Conservation (phyloP, 495 filamentous ascomycete genomes). For the Sphaerosporella brunnea region DNA sequence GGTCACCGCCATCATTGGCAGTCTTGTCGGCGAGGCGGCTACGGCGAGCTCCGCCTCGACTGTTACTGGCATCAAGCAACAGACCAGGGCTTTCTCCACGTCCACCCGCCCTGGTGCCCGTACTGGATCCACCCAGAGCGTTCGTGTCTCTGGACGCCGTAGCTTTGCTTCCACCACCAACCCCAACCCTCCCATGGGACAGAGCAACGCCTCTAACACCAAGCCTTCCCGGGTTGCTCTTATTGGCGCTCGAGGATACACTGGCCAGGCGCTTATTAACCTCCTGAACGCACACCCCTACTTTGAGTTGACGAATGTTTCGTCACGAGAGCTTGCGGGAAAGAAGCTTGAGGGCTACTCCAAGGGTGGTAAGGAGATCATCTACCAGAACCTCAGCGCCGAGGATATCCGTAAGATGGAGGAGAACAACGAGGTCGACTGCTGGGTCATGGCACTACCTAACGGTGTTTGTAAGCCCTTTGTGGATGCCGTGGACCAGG, state of each 20-base stretch:
- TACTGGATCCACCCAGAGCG: slow-evolving; percentile 6
- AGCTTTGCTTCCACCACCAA: slow-evolving; percentile 62
- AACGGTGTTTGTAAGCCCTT: slow-evolving; percentile 96
- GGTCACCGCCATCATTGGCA: slow-evolving; percentile 68
- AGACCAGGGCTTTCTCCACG: slow-evolving; percentile 49
- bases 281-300: slow-evolving; percentile 83
- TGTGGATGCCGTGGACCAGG: slow-evolving; percentile 74
- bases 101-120: slow-evolving; percentile 27
- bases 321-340: slow-evolving; percentile 81
- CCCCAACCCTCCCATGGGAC: slow-evolving; percentile 91
- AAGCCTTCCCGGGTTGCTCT: slow-evolving; percentile 70
- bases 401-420: slow-evolving; percentile 89
- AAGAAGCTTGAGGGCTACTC: slow-evolving; percentile 78
- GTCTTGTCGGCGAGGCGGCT: slow-evolving; percentile 58
- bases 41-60: slow-evolving; percentile 34
- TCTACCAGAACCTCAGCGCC: slow-evolving; percentile 75
- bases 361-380: slow-evolving; percentile 59
- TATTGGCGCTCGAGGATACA: slow-evolving; percentile 91
- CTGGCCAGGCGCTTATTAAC: slow-evolving; percentile 79
- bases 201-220: slow-evolving; percentile 71
- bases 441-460: slow-evolving; percentile 95
- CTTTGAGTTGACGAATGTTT: slow-evolving; percentile 85
- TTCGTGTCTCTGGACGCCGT: slow-evolving; percentile 25
- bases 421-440: slow-evolving; percentile 79
- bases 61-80: slow-evolving; percentile 34